Evolutionary conservation across 2,329 filamentous ascomycete species (phyloP).

Genomic region (Diplodia seriata): DNA sequence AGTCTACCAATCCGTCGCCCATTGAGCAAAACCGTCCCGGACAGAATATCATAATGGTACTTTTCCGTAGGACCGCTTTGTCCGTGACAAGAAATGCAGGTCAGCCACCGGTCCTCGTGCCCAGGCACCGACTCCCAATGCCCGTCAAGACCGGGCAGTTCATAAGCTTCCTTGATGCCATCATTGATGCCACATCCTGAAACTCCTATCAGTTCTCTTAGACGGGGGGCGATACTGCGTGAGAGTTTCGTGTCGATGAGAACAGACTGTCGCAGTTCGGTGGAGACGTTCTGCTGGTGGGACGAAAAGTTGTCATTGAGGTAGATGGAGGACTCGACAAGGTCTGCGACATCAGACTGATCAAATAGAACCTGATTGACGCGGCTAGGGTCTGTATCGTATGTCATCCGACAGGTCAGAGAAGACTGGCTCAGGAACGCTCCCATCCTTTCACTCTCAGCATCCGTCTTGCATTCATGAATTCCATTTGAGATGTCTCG

Average conservation of each 20-base stretch:
- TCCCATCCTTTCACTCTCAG: not conserved
- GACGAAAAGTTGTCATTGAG: conserved; percentile 46
- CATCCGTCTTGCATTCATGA: not conserved
- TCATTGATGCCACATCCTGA: conserved; percentile 33
- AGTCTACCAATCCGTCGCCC: conserved; percentile 58
- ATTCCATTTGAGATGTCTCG: not conserved
- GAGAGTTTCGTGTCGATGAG: not conserved
- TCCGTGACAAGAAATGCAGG: too few relatives aligned
- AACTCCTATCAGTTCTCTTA: not conserved
- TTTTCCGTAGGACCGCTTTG: too few relatives aligned
- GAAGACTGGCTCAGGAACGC: not conserved
- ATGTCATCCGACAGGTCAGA: conserved; percentile 19
- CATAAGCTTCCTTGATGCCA: conserved; percentile 25
- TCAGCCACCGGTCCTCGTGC: not conserved
- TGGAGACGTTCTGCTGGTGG: not conserved
- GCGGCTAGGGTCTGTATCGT: not conserved
- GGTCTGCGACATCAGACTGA: conserved; percentile 41
- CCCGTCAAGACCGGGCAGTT: not conserved
- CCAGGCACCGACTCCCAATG: not conserved
- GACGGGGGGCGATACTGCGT: not conserved
- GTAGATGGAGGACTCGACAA: conserved; percentile 49
- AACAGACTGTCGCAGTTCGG: not conserved
- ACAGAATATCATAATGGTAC: conserved; percentile 59
- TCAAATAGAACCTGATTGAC: not conserved
- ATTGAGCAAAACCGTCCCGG: conserved; percentile 60